Evolutionary conservation across 2,329 filamentous ascomycete genomes (phyloP).

Genomic region (Talaromyces sp.): DNA sequence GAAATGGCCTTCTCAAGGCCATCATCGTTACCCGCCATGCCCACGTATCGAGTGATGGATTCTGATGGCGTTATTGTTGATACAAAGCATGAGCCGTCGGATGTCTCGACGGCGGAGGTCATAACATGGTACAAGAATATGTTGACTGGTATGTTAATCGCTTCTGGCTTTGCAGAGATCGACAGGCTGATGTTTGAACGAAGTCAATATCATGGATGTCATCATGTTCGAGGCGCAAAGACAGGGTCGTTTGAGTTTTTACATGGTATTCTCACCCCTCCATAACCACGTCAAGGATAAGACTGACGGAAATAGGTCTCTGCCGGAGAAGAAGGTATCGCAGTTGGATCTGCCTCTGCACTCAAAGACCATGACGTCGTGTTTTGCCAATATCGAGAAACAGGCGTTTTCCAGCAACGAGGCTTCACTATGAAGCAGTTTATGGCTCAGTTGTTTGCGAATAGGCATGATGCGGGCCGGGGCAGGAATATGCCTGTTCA

Average conservation of each 20-base stretch:
- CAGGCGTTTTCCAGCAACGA: constrained; percentile 84
- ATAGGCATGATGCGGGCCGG: constrained; percentile 72
- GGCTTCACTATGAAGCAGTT: constrained; percentile 86
- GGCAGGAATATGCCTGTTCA: constrained; percentile 98
- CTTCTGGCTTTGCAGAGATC: neutral
- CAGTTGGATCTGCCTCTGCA: constrained; percentile 82
- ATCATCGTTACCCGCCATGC: constrained; percentile 69
- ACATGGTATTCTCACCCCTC: constrained; percentile 68
- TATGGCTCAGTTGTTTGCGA: constrained; percentile 93
- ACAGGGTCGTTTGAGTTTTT: constrained; percentile 91
- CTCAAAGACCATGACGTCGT: constrained; percentile 82
- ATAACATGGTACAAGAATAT: constrained; percentile 63
- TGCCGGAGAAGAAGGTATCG: constrained; percentile 90
- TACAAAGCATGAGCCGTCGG: constrained; percentile 61
- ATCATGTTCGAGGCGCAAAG: constrained; percentile 98
- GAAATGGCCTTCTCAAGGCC: constrained; percentile 75
- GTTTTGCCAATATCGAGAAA: constrained; percentile 92
- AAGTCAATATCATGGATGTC: constrained; percentile 82
- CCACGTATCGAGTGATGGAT: constrained; percentile 89
- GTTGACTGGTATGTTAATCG: constrained; percentile 49
- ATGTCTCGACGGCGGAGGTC: constrained; percentile 64
- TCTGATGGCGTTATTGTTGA: constrained; percentile 84
- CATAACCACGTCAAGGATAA: neutral
- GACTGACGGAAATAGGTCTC: constrained; percentile 55
- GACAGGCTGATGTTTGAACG: neutral